A percentile compares a stretch with the other conserved stretches of the same genome.
Evolutionary conservation across 192 early-diverging fungal genomes (phyloP).

Genomic region (Dispira simplex): DNA sequence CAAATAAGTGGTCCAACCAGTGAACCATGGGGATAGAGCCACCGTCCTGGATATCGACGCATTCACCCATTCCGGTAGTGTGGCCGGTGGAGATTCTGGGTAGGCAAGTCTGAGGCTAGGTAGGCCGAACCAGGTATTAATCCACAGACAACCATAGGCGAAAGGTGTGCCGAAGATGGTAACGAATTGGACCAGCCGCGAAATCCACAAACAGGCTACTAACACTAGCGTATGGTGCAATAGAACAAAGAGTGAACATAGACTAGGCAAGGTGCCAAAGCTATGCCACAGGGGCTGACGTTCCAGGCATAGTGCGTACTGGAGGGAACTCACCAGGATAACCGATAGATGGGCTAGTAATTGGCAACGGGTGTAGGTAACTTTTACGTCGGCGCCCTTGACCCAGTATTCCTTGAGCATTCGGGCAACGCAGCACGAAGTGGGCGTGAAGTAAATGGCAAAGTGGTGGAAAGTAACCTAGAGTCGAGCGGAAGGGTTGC

Average conservation of each 20-base stretch:
- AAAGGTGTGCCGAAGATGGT: constrained; percentile 1
- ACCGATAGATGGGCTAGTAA: neutral
- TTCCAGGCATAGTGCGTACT: constrained; percentile 1
- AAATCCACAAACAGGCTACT: neutral
- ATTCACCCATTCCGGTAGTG: neutral
- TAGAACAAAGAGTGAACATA: neutral
- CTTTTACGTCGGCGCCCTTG: neutral
- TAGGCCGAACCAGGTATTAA: neutral
- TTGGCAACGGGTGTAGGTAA: constrained; percentile 3
- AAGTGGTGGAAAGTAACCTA: too few species aligned
- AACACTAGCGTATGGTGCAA: neutral
- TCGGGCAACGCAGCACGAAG: too few species aligned
- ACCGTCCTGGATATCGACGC: neutral
- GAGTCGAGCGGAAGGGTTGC: too few species aligned
- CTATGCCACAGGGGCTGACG: neutral
- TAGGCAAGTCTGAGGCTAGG: neutral
- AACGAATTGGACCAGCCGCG: neutral
- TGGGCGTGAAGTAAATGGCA: too few species aligned
- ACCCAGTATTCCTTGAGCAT: neutral
- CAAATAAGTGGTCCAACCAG: neutral
- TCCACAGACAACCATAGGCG: constrained; percentile 10
- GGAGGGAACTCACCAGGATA: neutral
- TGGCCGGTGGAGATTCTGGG: neutral
- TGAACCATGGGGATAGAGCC: neutral
- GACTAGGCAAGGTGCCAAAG: neutral